phyloP scores from a whole-genome alignment of 1,284 basidiomycete genomes.

The Trichosporon sp. region DNA sequence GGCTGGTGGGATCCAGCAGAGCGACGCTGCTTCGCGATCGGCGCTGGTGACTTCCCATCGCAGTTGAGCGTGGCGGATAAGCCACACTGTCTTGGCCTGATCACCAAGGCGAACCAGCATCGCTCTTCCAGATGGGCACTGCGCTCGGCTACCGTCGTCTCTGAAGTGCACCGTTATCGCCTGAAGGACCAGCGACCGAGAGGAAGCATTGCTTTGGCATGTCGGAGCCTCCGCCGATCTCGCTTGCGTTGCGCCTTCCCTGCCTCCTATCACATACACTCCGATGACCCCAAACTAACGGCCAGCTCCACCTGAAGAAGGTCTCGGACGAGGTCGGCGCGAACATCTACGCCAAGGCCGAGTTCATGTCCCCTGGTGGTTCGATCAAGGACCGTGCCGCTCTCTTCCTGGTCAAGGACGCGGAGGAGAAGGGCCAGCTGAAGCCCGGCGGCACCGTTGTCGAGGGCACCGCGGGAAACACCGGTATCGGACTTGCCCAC shows the following conservation, averaged over 20 bases:
- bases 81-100: not conserved
- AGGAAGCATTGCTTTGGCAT: too few species aligned
- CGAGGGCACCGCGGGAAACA: slow-evolving; percentile 99
- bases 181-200: too few species aligned
- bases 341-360: slow-evolving; percentile 89
- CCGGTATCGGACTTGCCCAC: slow-evolving; percentile 93
- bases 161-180: too few species aligned
- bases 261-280: too few species aligned
- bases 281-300: not conserved
- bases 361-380: slow-evolving; percentile 99
- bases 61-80: not conserved
- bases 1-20: not conserved
- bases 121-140: too few species aligned
- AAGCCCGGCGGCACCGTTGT: slow-evolving; percentile 92
- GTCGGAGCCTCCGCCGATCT: too few species aligned
- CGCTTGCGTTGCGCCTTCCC: too few species aligned
- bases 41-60: too few species aligned
- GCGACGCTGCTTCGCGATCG: not conserved
- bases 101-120: too few species aligned
- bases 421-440: slow-evolving; percentile 76
- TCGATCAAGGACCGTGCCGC: slow-evolving; percentile 98
- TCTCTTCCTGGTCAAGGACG: slow-evolving; percentile 83
- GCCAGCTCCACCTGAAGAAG: slow-evolving; percentile 76
- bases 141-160: too few species aligned
- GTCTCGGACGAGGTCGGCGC: slow-evolving; percentile 89